A percentile compares a stretch with the other conserved stretches of the same genome.
phyloP scores from a whole-genome alignment of 257 asterid genomes.

The Anisodus acutangulus region DNA sequence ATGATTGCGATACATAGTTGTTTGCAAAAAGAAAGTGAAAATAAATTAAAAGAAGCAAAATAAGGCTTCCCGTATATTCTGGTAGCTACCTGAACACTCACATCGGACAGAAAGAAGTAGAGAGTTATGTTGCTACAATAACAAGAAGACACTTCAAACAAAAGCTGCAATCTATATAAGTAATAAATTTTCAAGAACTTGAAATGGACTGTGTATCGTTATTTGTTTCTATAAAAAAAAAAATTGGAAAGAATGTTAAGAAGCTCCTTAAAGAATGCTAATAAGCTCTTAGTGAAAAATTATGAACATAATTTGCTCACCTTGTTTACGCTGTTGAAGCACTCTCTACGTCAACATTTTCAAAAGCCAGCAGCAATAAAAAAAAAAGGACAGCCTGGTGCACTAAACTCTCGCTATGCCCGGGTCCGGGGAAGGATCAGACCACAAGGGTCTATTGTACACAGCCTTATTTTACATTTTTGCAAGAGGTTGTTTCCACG shows the following conservation, averaged over 20 bases:
- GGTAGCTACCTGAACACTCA: neutral
- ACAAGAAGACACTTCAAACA: neutral
- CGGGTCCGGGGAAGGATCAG: no score
- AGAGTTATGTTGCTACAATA: neutral
- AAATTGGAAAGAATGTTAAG: neutral
- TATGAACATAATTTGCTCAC: neutral
- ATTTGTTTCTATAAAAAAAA: neutral
- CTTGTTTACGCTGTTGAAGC: neutral
- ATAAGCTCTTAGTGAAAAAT: neutral
- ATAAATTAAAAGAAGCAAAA: neutral
- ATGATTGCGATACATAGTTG: neutral
- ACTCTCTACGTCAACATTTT: conserved; percentile 19
- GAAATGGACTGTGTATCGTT: neutral
- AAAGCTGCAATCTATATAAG: neutral
- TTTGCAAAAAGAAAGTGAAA: neutral
- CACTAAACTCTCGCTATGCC: no score
- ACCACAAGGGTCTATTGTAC: no score
- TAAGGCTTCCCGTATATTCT: neutral
- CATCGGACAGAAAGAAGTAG: neutral
- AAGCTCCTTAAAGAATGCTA: neutral
- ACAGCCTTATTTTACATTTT: no score
- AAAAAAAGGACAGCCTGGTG: no score
- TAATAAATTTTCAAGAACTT: neutral
- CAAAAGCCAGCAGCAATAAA: conserved; percentile 39
- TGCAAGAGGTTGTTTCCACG: no score